Conservation (phyloP, 305 asterid genomes). For the Rubia peregrina region DNA sequence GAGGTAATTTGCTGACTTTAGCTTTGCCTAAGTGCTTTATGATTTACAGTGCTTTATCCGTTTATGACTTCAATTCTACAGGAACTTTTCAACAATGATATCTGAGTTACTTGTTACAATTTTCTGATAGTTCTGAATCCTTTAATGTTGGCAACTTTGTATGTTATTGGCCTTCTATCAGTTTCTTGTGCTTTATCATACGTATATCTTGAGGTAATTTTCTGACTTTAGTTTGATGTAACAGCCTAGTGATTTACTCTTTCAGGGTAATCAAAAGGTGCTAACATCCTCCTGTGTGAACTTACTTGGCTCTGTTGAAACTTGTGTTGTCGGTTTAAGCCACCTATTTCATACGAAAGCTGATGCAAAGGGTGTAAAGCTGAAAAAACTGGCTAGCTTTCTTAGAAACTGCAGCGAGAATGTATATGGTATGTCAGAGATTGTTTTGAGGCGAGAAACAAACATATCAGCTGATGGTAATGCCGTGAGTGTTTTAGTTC, state of each 20-base stretch:
- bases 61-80: too few relatives aligned
- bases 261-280: conserved; percentile 39
- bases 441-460: conserved; percentile 63
- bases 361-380: conserved; percentile 58
- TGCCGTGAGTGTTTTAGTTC: conserved; percentile 77
- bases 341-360: conserved; percentile 61
- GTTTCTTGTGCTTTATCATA: not conserved
- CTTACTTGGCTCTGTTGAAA: conserved; percentile 60
- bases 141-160: not conserved
- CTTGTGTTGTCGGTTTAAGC: conserved; percentile 75
- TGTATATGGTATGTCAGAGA: conserved; percentile 63
- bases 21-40: not conserved
- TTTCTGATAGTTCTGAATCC: not conserved
- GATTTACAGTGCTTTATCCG: too few relatives aligned
- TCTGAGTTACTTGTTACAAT: not conserved
- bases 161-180: not conserved
- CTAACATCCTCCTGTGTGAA: conserved; percentile 35
- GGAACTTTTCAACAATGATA: not conserved
- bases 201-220: not conserved
- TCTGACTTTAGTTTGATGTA: not conserved
- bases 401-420: conserved; percentile 53
- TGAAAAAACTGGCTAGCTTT: conserved; percentile 66
- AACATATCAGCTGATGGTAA: conserved; percentile 62
- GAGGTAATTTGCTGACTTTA: not conserved
- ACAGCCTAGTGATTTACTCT: conserved; percentile 1